Conservation (phyloP, 768 basidiomycete genomes). For the Termitomyces titanicus region DNA sequence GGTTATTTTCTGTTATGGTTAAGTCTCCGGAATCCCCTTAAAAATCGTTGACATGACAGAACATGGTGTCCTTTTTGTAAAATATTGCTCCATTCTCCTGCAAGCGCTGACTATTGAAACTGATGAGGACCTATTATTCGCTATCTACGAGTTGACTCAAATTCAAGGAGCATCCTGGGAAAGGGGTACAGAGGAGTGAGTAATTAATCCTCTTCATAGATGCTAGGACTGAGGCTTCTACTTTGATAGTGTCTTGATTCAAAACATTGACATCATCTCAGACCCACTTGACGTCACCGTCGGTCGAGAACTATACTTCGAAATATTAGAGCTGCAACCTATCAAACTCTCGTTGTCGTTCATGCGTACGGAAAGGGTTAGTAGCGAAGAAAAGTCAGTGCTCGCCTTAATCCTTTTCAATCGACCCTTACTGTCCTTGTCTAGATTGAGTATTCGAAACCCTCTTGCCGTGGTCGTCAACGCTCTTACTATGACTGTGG, state of each 20-base stretch:
- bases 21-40: not conserved
- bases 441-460: conserved; percentile 75
- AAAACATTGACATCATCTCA: conserved; percentile 60
- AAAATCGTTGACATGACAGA: conserved; percentile 39
- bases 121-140: conserved; percentile 96
- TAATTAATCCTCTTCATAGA: not conserved
- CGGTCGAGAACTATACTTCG: conserved; percentile 90
- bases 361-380: conserved; percentile 93
- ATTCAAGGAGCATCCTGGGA: conserved; percentile 93
- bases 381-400: conserved; percentile 86
- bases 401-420: conserved; percentile 1
- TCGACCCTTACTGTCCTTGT: not conserved
- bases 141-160: conserved; percentile 87
- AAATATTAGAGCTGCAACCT: conserved; percentile 91
- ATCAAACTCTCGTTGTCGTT: conserved; percentile 91
- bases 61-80: conserved; percentile 98
- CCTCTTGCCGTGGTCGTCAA: conserved; percentile 92
- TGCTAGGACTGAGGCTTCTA: conserved; percentile 1
- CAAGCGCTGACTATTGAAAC: conserved; percentile 94
- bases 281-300: conserved; percentile 65
- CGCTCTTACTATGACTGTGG: conserved; percentile 93
- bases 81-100: conserved; percentile 91
- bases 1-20: conserved; percentile 8
- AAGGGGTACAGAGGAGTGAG: conserved; percentile 71
- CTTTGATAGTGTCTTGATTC: conserved; percentile 61